Base-by-base conservation (phyloP, 257 asterid species). In the Marsdenia floribunda region DNA sequence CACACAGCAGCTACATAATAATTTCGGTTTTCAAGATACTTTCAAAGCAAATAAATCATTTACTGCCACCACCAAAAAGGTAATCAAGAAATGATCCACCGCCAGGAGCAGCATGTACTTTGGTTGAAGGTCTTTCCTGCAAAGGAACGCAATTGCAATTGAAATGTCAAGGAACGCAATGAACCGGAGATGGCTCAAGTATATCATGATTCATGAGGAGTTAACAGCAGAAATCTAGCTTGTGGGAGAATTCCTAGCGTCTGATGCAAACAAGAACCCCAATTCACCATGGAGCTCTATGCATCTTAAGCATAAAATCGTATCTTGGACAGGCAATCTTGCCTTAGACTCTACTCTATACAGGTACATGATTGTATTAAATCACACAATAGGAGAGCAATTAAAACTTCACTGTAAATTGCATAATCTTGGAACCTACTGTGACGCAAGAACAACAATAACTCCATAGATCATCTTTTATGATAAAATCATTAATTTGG, bases 91-190 rank as follows among this genome's bases (percentile, higher is more conserved):
- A 87, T 71, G 97, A 90, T 74, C 86, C 85, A 18, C 97, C 97
- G 0, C 98, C 97, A 3, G 98, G 98, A 8, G 96, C 96, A 47
- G 97, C 96, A 69, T 86, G 92, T 33, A 92, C 98, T 87, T 89
- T 92, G 14, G 97, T 92, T 4, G 97, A 89, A 21, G 80, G 76
- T 59, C 77, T 68, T 18, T 73, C 72, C 83, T 70, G 72, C 38
- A 68, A 76, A 33, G 0, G 38, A 33, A 35, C n/a, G 26, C 3
- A 49, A n/a, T 50, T 8, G 50, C 22, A 72, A 42, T 1, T 13
- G 37, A 22, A 69, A 37, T 16, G 49, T 37, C 24, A 16, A 7
- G 40, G 11, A 26, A 22, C 35, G 0, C 22, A 21, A 46, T 38
- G 16, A 29, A 5, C 49, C 53, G 12, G 38, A 24, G 33, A 42